These are phyloP conservation scores for Phytopythium ostracodes DNA, from an alignment of 352 stramenopile genomes.

Conservation along the genomic window DNA sequence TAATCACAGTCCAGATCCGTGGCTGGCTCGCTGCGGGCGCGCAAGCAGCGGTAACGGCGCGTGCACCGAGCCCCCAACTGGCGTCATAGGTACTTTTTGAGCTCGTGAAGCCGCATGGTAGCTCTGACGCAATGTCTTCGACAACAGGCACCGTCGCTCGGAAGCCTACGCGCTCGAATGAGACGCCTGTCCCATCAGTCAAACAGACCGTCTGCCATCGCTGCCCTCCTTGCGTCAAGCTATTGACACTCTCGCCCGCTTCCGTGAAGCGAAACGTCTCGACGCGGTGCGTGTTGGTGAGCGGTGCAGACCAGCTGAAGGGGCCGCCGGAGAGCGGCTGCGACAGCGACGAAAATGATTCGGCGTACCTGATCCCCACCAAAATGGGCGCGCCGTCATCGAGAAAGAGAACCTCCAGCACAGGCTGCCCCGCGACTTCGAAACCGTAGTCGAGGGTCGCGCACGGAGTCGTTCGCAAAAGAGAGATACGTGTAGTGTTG, in stretches of 20 bases:
- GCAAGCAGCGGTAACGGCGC: constrained; percentile 20
- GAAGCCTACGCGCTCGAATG: constrained; percentile 18
- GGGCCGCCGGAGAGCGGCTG: constrained; percentile 17
- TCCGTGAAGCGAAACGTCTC: constrained; percentile 21
- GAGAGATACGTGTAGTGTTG: no score
- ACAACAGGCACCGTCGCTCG: constrained; percentile 23
- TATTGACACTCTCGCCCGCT: constrained; percentile 12
- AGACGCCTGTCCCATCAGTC: constrained; percentile 14
- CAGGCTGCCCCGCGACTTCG: constrained; percentile 22
- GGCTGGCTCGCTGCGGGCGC: constrained; percentile 18
- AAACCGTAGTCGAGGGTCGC: constrained; percentile 25
- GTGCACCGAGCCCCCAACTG: constrained; percentile 21
- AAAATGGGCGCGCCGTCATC: constrained; percentile 12
- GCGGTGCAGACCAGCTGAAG: constrained; percentile 15
- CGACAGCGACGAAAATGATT: constrained; percentile 18
- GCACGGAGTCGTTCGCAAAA: background rate
- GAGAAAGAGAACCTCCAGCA: constrained; percentile 15
- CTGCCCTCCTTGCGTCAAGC: constrained; percentile 18
- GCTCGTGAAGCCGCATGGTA: constrained; percentile 23
- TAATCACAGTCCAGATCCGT: constrained; percentile 16
- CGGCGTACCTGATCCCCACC: constrained; percentile 23
- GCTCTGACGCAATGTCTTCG: constrained; percentile 14
- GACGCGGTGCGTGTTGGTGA: constrained; percentile 22
- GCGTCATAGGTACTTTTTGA: constrained; percentile 25
- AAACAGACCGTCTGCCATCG: constrained; percentile 23